Percentiles rank a stretch among this genome's conserved stretches.
phyloP scores from a whole-genome alignment of 148 eudicot genomes.

The Camellia japonica region DNA sequence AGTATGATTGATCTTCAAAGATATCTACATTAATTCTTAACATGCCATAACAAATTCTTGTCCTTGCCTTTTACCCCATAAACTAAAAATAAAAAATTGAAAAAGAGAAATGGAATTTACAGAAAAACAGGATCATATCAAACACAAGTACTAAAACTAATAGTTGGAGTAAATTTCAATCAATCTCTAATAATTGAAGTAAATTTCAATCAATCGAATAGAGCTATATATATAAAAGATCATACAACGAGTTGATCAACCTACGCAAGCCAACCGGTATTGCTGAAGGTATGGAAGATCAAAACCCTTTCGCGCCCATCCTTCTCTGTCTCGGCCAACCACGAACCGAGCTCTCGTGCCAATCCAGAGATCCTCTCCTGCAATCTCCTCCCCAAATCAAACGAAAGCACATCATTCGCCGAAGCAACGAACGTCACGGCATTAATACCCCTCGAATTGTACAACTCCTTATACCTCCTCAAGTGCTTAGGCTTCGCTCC shows the following conservation, averaged over 20 bases:
- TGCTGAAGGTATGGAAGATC: constrained; percentile 91
- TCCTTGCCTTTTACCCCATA: neutral
- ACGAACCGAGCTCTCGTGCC: constrained; percentile 49
- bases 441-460: constrained; percentile 58
- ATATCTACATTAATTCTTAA: neutral
- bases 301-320: constrained; percentile 50
- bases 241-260: constrained; percentile 25
- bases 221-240: neutral
- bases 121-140: neutral
- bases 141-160: neutral
- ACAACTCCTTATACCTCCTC: constrained; percentile 70
- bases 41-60: neutral
- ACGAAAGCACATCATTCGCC: constrained; percentile 57
- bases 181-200: neutral
- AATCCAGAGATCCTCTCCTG: constrained; percentile 45
- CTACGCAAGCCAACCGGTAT: constrained; percentile 99
- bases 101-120: neutral
- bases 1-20: no score
- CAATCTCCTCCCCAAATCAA: constrained; percentile 68
- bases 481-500: constrained; percentile 73
- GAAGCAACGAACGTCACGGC: constrained; percentile 67
- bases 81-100: neutral
- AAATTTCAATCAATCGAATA: neutral
- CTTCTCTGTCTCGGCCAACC: constrained; percentile 49
- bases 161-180: neutral